These are phyloP conservation scores for Coccomyxa sp. DNA, from an alignment of 139 green algal species.

Conservation along the genomic window DNA sequence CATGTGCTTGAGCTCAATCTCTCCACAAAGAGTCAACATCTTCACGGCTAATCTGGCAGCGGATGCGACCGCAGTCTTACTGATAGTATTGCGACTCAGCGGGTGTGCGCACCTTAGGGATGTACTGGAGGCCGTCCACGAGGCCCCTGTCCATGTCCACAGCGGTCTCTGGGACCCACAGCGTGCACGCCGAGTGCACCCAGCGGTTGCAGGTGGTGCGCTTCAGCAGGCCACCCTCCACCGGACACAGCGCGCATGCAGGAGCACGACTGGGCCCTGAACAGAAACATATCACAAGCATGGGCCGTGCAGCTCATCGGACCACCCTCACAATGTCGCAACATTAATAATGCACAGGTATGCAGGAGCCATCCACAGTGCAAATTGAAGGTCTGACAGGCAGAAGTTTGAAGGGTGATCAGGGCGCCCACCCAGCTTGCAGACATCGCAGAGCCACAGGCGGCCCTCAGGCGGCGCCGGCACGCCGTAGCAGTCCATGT, in stretches of 20 bases:
- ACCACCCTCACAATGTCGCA: no score
- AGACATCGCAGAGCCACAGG: slow-evolving; percentile 71
- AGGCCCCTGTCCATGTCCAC: not conserved
- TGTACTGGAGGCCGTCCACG: slow-evolving; percentile 3
- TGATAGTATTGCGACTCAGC: no score
- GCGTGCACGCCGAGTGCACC: slow-evolving; percentile 58
- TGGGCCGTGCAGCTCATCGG: no score
- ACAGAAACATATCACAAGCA: no score
- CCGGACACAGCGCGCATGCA: slow-evolving; percentile 61
- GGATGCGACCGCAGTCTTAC: no score
- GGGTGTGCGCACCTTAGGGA: slow-evolving; percentile 6
- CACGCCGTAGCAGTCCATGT: slow-evolving; percentile 71
- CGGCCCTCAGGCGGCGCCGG: slow-evolving; percentile 27
- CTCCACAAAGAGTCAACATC: no score
- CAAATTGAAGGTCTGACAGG: no score
- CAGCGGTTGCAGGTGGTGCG: slow-evolving; percentile 50
- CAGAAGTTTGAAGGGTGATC: no score
- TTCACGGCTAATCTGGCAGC: no score
- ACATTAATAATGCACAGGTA: no score
- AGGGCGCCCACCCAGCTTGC: slow-evolving; percentile 31
- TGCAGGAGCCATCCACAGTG: no score
- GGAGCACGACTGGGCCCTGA: slow-evolving; percentile 19
- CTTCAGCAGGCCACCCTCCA: slow-evolving; percentile 56
- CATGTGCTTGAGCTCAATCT: no score
- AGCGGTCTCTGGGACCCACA: slow-evolving; percentile 53